A percentile compares a stretch with the other conserved stretches of the same genome.
Evolutionary conservation across 2,329 filamentous ascomycete genomes (phyloP).

Genomic region (Trichoderma sp.): DNA sequence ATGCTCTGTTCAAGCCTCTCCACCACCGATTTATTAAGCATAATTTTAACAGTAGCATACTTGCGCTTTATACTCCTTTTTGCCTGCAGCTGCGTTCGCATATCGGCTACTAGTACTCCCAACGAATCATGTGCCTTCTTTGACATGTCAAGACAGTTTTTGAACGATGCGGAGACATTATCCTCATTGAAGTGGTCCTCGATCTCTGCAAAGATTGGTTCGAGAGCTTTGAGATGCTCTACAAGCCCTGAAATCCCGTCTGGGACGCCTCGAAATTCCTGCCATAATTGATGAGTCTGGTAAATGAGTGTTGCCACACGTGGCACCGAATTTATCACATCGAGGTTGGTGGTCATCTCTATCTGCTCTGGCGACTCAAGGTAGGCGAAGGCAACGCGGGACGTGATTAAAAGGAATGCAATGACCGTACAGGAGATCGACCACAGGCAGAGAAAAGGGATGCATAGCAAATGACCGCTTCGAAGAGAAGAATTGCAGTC

Average conservation of each 20-base stretch:
- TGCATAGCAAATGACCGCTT: background rate
- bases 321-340: slow-evolving; percentile 31
- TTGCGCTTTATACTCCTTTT: slow-evolving; percentile 28
- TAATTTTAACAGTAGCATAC: slow-evolving; percentile 28
- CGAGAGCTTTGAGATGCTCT: slow-evolving; percentile 26
- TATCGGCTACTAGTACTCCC: slow-evolving; percentile 25
- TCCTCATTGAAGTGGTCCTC: slow-evolving; percentile 26
- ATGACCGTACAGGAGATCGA: background rate
- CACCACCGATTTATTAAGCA: slow-evolving; percentile 29
- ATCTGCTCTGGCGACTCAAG: background rate
- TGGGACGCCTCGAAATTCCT: slow-evolving; percentile 32
- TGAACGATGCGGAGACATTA: slow-evolving; percentile 2
- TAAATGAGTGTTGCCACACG: slow-evolving; percentile 30
- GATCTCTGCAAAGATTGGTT: slow-evolving; percentile 28
- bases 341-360: slow-evolving; percentile 30
- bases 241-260: slow-evolving; percentile 30
- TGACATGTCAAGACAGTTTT: slow-evolving; percentile 24
- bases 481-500: background rate
- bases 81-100: slow-evolving; percentile 25
- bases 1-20: slow-evolving; percentile 28
- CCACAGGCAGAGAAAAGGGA: background rate
- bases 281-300: slow-evolving; percentile 32
- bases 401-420: background rate
- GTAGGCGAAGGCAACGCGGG: background rate
- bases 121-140: slow-evolving; percentile 27